These are phyloP conservation scores for Lasiosphaeria ovina DNA, from an alignment of 495 filamentous ascomycete genomes.

Conservation along the genomic window DNA sequence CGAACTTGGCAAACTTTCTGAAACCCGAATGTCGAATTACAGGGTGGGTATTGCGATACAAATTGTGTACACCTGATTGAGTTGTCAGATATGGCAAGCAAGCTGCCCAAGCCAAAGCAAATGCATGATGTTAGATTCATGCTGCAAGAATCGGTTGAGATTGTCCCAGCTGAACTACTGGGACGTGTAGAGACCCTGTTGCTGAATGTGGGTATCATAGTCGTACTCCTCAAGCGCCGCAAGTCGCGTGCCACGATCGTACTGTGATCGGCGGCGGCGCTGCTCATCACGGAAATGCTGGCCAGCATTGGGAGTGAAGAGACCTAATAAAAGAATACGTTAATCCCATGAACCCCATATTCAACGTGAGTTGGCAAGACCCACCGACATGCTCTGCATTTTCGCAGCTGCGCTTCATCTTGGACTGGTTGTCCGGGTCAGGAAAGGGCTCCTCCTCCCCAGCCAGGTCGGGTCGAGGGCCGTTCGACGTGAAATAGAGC, in stretches of 20 bases:
- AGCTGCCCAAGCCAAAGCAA: slow-evolving; percentile 12
- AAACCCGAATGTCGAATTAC: slow-evolving; percentile 21
- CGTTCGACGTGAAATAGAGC: slow-evolving; percentile 51
- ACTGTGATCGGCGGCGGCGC: slow-evolving; percentile 73
- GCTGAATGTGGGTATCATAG: slow-evolving; percentile 37
- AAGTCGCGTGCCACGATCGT: slow-evolving; percentile 66
- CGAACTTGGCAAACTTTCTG: slow-evolving; percentile 12
- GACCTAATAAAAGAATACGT: slow-evolving; percentile 42
- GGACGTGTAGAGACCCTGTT: slow-evolving; percentile 29
- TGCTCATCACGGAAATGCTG: slow-evolving; percentile 74
- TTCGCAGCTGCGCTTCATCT: slow-evolving; percentile 79
- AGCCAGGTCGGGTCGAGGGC: slow-evolving; percentile 39
- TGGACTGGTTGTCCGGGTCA: slow-evolving; percentile 74
- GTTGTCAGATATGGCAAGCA: slow-evolving; percentile 26
- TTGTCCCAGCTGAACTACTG: background rate
- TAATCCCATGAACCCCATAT: background rate
- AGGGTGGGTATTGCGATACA: slow-evolving; percentile 23
- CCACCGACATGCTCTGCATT: slow-evolving; percentile 82
- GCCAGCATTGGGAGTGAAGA: slow-evolving; percentile 70
- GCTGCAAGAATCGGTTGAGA: slow-evolving; percentile 5
- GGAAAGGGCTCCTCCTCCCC: slow-evolving; percentile 71
- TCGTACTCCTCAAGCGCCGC: slow-evolving; percentile 61
- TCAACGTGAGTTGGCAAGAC: slow-evolving; percentile 26
- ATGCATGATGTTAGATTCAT: slow-evolving; percentile 7
- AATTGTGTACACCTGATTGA: slow-evolving; percentile 23